Evolutionary conservation across 495 filamentous ascomycete species (phyloP), one percentile per base, ranked within the genome.

Genomic region (Aspergillus indologenus): DNA sequence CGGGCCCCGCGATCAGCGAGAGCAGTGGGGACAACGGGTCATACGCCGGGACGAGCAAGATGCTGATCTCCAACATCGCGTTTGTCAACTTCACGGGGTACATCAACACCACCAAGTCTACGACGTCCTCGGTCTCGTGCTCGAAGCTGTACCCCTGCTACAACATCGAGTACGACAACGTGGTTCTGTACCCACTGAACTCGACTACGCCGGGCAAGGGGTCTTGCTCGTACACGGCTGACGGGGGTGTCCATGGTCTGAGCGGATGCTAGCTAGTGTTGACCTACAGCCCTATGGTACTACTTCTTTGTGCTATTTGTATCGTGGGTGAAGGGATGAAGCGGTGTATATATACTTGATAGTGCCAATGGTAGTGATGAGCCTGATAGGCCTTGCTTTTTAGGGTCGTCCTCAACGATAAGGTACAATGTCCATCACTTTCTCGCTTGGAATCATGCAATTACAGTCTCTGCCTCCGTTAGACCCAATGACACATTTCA

Each of bases 41-140:
- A 3, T 79, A 71, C 44, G 26, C 64, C 1, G 83, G 83, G 3
- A 81, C 79, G 20, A 76, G 70, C 53, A 68, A 74, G 56, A 79
- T 84, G 79, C 66, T 72, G 34, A 66, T 85, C 29, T 74, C 71
- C 8, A 76, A 84, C 51, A 64, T 85, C 23, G 68, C 69, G 0
- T 83, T 79, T 65, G 73, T 79, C 21, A 84, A 84, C 58, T 84
- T 84, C 59, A 82, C 78, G 11, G 81, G 82, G 22, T 19, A 31
- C 11, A 26, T 61, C 21, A 51, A 34, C 17, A 60, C 34, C 4
- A 19, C 5, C 14, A 52, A 62, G 54, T 43, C 46, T 40, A 58
- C 62, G 48, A 73, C 68, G 3, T 73, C 75, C 14, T 70, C 69
- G 15, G 68, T 83, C 6, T 79, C 75, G 23, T 83, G 81, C 60